These are phyloP conservation scores for Crithidia expoeki DNA, from an alignment of 208 protist species.

Conservation along the genomic window DNA sequence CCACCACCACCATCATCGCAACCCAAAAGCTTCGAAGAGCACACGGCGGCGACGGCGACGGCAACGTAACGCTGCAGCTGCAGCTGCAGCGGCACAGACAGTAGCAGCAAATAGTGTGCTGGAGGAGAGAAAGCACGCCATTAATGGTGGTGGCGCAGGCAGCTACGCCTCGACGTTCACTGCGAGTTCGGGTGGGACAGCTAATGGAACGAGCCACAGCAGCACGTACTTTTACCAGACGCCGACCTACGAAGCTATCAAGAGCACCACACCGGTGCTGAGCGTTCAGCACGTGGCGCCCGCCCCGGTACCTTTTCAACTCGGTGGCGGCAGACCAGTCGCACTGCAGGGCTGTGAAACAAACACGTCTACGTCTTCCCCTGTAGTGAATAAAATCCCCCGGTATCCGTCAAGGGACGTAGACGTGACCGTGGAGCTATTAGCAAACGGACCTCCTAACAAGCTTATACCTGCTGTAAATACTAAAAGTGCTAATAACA, in stretches of 20 bases:
- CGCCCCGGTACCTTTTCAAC: conserved; percentile 14
- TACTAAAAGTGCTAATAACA: background rate
- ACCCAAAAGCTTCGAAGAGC: conserved; percentile 48
- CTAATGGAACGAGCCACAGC: background rate
- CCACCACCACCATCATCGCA: conserved; percentile 36
- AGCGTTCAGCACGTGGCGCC: conserved; percentile 41
- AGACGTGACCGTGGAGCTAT: background rate
- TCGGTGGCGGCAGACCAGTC: background rate
- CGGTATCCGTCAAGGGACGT: conserved; percentile 13
- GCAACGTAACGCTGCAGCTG: conserved; percentile 35
- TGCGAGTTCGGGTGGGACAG: background rate
- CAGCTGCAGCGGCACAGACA: conserved; percentile 19
- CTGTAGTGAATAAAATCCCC: background rate
- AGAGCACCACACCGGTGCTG: conserved; percentile 40
- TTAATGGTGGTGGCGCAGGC: background rate
- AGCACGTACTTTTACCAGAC: conserved; percentile 47
- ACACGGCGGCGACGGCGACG: conserved; percentile 46
- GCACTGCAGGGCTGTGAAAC: background rate
- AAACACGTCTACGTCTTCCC: background rate
- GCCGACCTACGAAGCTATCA: conserved; percentile 74
- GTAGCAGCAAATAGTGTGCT: background rate
- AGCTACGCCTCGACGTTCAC: background rate
- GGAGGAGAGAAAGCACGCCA: background rate
- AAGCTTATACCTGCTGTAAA: background rate
- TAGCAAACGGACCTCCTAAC: background rate